Base-by-base conservation (phyloP, 1,139 yeast species). In the Geotrichum siamense region DNA sequence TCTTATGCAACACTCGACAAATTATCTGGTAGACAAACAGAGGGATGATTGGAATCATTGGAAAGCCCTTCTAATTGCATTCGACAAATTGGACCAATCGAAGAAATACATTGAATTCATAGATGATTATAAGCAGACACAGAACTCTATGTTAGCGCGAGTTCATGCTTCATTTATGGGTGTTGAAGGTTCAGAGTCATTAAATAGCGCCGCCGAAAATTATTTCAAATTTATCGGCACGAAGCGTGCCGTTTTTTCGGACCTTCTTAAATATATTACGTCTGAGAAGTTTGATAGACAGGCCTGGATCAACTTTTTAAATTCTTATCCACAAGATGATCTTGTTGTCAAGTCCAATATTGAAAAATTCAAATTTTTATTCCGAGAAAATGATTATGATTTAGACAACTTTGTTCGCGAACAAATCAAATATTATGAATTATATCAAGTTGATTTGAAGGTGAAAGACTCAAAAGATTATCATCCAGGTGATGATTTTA, bases 181-280 rank as follows among this genome's bases (percentile, higher is more conserved):
- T 0, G 31, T 33, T 17, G 3, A 19, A 10, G 37, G 29, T 17
- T 36, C 41, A 10, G 41, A 35, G 25, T 15, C 45, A 1, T 30
- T 43, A 2, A 50, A 56, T 2, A 52, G 54, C 0, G 62, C 71
- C 0, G 55, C 75, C 2, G 52, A 55, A 2, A 53, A 54, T 1
- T 85, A 81, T 57, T 69, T 75, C 51, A 47, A 57, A 0, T 52
- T 51, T 3, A 72, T 68, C 55, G 72, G 74, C 8, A 51, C 64
- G 39, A 84, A 82, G 55, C 63, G 74, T 25, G 79, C 84, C 54
- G 79, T 85, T 29, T 78, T 69, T 52, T 65, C 68, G 31, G 94
- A 83, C 55, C 61, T 81, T 36, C 67, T 63, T 45, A 57, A 58
- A 3, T 78, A 70, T 52, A 34, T 61, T 6, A 31, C 44, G 36